Evolutionary conservation across 2,329 filamentous ascomycete species (phyloP).

Genomic region (Sphaceloma murrayae): DNA sequence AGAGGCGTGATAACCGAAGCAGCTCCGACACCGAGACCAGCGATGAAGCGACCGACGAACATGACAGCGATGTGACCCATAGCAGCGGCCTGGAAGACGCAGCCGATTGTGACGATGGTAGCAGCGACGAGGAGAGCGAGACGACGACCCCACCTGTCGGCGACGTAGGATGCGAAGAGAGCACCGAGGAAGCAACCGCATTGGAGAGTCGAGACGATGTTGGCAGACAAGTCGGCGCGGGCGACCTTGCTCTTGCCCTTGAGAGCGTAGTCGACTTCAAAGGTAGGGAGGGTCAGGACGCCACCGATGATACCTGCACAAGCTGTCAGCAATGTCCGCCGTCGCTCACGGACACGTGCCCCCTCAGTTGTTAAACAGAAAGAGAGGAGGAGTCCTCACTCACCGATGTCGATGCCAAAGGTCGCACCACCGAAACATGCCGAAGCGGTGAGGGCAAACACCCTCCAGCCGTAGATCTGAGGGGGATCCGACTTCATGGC

Average conservation of each 20-base stretch:
- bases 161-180: conserved; percentile 46
- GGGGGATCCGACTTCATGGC: conserved; percentile 59
- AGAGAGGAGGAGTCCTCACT: too few relatives aligned
- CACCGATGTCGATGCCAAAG: conserved; percentile 56
- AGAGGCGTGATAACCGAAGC: conserved; percentile 51
- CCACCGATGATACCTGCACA: conserved; percentile 49
- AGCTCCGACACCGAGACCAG: conserved; percentile 43
- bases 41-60: conserved; percentile 55
- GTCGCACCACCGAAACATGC: conserved; percentile 61
- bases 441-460: conserved; percentile 53
- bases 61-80: conserved; percentile 51
- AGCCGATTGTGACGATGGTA: conserved; percentile 49
- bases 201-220: conserved; percentile 63
- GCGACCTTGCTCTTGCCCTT: conserved; percentile 33
- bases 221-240: conserved; percentile 50
- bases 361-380: too few relatives aligned
- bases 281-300: conserved; percentile 51
- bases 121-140: conserved; percentile 48
- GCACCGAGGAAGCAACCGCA: conserved; percentile 59
- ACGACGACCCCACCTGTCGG: conserved; percentile 49
- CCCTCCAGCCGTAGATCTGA: conserved; percentile 62
- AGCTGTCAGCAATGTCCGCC: neutral
- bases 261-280: conserved; percentile 46
- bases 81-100: conserved; percentile 55
- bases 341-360: too few relatives aligned